These are phyloP conservation scores for Lathyrus oleraceus DNA, from an alignment of 306 rosid species.

Conservation along the genomic window DNA sequence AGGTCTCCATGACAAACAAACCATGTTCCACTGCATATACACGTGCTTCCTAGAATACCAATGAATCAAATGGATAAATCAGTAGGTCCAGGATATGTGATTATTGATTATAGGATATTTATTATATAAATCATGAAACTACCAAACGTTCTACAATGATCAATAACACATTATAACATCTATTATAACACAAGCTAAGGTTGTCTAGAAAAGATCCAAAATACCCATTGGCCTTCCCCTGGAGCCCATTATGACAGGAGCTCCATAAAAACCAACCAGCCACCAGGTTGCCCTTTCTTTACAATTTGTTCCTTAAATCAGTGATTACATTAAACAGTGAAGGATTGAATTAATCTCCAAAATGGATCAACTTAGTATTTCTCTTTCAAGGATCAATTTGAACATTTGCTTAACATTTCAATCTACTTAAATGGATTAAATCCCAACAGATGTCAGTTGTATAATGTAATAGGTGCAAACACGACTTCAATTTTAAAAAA, in stretches of 20 bases:
- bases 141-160: too few species aligned
- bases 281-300: background rate
- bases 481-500: too few species aligned
- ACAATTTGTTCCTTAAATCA: background rate
- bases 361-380: constrained; percentile 7
- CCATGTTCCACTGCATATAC: too few species aligned
- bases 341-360: constrained; percentile 2
- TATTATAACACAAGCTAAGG: background rate
- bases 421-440: constrained; percentile 19
- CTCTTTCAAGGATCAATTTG: constrained; percentile 11
- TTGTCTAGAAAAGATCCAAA: background rate
- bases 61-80: too few species aligned
- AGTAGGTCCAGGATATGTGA: too few species aligned
- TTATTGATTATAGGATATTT: too few species aligned
- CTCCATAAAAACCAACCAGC: background rate
- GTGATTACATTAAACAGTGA: background rate
- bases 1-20: too few species aligned
- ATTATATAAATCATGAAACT: too few species aligned
- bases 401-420: constrained; percentile 12
- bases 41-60: too few species aligned
- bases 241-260: background rate
- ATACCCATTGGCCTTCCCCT: background rate
- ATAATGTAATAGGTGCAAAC: too few species aligned
- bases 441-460: constrained; percentile 27
- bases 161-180: too few species aligned